Evolutionary conservation across 805 yeast species (phyloP).

Genomic region (Candida easanensis): DNA sequence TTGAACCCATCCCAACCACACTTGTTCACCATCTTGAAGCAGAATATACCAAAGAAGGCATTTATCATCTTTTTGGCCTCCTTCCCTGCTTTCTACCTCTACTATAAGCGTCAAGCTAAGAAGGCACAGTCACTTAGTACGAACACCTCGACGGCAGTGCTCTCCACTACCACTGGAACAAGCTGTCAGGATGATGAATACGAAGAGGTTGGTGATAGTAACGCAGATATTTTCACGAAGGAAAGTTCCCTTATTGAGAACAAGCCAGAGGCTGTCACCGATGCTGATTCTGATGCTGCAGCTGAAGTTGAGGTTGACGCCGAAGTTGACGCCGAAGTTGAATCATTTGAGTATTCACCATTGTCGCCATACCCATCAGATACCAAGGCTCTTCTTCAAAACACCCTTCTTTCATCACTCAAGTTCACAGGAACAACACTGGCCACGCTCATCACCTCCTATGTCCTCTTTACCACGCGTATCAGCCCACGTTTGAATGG

Average conservation of each 20-base stretch:
- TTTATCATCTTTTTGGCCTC: constrained; percentile 1
- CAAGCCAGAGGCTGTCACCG: neutral
- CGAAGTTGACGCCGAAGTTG: too few species aligned
- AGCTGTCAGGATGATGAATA: constrained; percentile 3
- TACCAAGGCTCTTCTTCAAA: neutral
- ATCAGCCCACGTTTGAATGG: constrained; percentile 14
- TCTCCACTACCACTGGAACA: constrained; percentile 4
- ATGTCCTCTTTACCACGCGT: constrained; percentile 9
- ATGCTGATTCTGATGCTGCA: neutral
- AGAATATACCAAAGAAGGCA: constrained; percentile 14
- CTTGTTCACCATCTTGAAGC: constrained; percentile 3
- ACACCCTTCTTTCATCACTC: neutral
- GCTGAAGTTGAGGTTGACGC: neutral
- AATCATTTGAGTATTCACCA: too few species aligned
- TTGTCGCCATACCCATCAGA: neutral
- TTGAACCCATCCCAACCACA: constrained; percentile 19
- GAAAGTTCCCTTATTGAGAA: constrained; percentile 1
- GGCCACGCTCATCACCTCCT: constrained; percentile 6
- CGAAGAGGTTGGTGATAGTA: constrained; percentile 1
- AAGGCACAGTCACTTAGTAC: neutral
- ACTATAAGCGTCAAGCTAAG: neutral
- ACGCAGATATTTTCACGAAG: constrained; percentile 4
- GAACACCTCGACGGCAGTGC: neutral
- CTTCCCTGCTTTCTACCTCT: constrained; percentile 12
- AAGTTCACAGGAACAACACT: constrained; percentile 4